phyloP scores from a whole-genome alignment of 2,329 filamentous ascomycete species.

The Colletotrichum caudatum region DNA sequence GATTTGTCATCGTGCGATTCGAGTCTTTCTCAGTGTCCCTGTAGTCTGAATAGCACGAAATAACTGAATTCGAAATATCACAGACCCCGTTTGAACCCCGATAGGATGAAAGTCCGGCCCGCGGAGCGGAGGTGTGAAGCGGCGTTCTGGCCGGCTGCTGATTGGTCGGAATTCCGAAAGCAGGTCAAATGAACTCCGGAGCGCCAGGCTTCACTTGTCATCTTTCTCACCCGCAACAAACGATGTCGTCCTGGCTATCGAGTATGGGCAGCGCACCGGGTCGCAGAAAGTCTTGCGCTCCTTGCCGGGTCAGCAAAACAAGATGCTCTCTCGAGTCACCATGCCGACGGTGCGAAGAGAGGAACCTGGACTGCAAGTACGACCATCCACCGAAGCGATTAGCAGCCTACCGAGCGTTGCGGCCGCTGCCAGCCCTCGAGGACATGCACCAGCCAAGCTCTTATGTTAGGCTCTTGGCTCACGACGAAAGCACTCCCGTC shows the following conservation, averaged over 20 bases:
- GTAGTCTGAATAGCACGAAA: neutral
- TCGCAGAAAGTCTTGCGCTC: slow-evolving; percentile 44
- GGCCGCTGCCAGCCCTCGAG: neutral
- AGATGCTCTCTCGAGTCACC: slow-evolving; percentile 45
- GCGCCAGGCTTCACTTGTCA: neutral
- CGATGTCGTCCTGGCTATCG: neutral
- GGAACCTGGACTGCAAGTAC: slow-evolving; percentile 44
- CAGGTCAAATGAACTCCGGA: neutral
- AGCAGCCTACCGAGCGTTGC: slow-evolving; percentile 11
- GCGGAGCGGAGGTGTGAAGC: slow-evolving; percentile 28
- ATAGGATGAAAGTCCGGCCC: neutral
- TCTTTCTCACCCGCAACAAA: neutral
- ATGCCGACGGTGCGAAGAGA: slow-evolving; percentile 44
- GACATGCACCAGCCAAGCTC: neutral
- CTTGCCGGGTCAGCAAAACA: slow-evolving; percentile 46
- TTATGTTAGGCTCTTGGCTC: neutral
- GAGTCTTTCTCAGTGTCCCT: neutral
- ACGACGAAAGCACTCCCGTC: too few relatives aligned
- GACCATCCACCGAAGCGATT: slow-evolving; percentile 1
- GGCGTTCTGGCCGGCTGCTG: neutral
- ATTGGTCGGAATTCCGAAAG: slow-evolving; percentile 14
- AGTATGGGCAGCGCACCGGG: neutral
- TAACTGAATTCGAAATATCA: neutral
- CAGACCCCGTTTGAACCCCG: neutral
- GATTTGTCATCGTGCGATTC: neutral